A percentile compares a stretch with the other conserved stretches of the same genome.
These are phyloP conservation scores for Priceomyces haplophilus DNA, from an alignment of 805 yeast species.

Conservation along the genomic window DNA sequence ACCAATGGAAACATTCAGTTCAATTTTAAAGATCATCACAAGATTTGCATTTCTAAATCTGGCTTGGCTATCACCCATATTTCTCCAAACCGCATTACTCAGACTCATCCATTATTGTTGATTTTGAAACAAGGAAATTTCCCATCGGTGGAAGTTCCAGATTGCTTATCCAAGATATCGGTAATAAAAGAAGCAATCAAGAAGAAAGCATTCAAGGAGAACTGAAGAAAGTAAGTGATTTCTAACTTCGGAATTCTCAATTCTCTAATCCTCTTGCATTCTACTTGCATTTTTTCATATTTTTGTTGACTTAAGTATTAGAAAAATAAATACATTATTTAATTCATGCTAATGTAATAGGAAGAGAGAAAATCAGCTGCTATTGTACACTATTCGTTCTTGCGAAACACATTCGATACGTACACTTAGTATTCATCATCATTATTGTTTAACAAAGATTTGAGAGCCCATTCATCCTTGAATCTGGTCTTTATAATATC, in stretches of 20 bases:
- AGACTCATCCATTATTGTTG: conserved; percentile 56
- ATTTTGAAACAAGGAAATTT: conserved; percentile 43
- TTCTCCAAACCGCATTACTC: conserved; percentile 70
- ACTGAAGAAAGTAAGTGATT: conserved; percentile 1
- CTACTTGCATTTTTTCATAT: not conserved
- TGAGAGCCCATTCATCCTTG: conserved; percentile 89
- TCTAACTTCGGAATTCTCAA: not conserved
- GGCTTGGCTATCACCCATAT: conserved; percentile 80
- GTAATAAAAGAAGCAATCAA: conserved; percentile 65
- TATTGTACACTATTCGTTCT: not conserved
- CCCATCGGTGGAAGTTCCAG: conserved; percentile 38
- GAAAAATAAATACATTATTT: not conserved
- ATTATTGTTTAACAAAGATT: conserved; percentile 58
- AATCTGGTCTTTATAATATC: conserved; percentile 73
- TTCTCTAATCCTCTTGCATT: not conserved
- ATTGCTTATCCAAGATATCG: conserved; percentile 38
- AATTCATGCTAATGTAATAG: not conserved
- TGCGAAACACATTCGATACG: not conserved
- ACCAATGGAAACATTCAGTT: conserved; percentile 92
- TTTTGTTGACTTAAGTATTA: not conserved
- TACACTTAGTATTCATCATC: conserved; percentile 21
- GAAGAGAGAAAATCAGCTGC: not conserved
- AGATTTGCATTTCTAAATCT: conserved; percentile 71
- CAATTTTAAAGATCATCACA: conserved; percentile 93
- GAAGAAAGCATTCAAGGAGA: conserved; percentile 29